phyloP scores from a whole-genome alignment of 2,329 filamentous ascomycete species.

The Helotiales sp. region DNA sequence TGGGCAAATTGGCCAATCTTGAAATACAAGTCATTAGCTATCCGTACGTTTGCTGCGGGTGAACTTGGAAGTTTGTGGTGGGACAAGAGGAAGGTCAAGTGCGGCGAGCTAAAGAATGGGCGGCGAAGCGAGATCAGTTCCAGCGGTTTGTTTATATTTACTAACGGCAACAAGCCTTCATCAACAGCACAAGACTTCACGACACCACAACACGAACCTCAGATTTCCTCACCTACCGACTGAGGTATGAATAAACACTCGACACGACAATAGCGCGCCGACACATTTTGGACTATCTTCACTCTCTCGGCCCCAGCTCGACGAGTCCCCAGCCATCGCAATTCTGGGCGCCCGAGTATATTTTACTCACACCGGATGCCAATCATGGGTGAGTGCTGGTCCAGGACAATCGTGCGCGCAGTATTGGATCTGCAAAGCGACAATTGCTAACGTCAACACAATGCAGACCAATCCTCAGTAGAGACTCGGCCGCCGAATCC shows the following conservation, averaged over 20 bases:
- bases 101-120: too few species aligned
- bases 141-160: too few species aligned
- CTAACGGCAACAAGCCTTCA: too few species aligned
- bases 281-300: background rate
- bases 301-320: constrained; percentile 20
- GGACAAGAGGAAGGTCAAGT: too few species aligned
- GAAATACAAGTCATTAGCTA: too few species aligned
- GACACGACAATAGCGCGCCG: constrained; percentile 10
- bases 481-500: constrained; percentile 39
- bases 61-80: too few species aligned
- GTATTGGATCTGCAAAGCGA: background rate
- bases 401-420: background rate
- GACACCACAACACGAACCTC: constrained; percentile 10
- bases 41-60: too few species aligned
- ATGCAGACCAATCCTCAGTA: constrained; percentile 31
- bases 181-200: constrained; percentile 7
- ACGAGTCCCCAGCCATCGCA: constrained; percentile 25
- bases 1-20: too few species aligned
- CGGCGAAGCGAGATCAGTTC: too few species aligned
- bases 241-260: constrained; percentile 6
- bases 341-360: constrained; percentile 12
- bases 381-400: constrained; percentile 31
- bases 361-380: constrained; percentile 8
- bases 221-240: background rate
- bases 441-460: constrained; percentile 21